These are phyloP conservation scores for Globisporangium alternatum DNA, from an alignment of 352 stramenopile genomes.

Conservation along the genomic window DNA sequence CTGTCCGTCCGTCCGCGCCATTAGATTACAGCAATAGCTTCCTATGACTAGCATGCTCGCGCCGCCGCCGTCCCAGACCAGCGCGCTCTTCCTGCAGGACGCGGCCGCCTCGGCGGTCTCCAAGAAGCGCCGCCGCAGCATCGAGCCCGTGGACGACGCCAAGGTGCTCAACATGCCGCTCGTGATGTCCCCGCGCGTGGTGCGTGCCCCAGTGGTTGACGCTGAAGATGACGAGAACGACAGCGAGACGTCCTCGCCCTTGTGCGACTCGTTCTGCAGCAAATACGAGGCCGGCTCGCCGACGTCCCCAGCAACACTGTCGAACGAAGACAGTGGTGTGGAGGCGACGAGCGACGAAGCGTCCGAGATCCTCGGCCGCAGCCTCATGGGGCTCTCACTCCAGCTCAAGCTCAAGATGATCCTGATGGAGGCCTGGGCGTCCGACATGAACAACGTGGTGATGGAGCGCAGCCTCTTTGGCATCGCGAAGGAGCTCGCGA, in stretches of 20 bases:
- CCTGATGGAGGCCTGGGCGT: conserved; percentile 76
- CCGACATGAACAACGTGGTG: conserved; percentile 85
- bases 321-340: conserved; percentile 14
- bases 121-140: conserved; percentile 69
- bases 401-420: conserved; percentile 87
- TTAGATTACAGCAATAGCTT: neutral
- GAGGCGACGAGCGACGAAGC: conserved; percentile 23
- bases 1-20: neutral
- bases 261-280: conserved; percentile 13
- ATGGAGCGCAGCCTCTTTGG: conserved; percentile 83
- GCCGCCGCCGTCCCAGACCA: conserved; percentile 22
- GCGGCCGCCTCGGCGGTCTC: conserved; percentile 18
- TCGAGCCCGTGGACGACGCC: conserved; percentile 50
- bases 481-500: conserved; percentile 79
- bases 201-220: conserved; percentile 21
- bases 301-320: conserved; percentile 14
- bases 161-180: conserved; percentile 58
- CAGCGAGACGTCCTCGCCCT: conserved; percentile 10
- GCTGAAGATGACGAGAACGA: conserved; percentile 17
- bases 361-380: conserved; percentile 43
- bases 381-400: conserved; percentile 73
- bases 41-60: conserved; percentile 45
- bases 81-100: conserved; percentile 26
- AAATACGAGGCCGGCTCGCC: conserved; percentile 18
- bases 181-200: conserved; percentile 29